phyloP scores from a whole-genome alignment of 768 basidiomycete species.

The Tubosaeta brunneosetosa region DNA sequence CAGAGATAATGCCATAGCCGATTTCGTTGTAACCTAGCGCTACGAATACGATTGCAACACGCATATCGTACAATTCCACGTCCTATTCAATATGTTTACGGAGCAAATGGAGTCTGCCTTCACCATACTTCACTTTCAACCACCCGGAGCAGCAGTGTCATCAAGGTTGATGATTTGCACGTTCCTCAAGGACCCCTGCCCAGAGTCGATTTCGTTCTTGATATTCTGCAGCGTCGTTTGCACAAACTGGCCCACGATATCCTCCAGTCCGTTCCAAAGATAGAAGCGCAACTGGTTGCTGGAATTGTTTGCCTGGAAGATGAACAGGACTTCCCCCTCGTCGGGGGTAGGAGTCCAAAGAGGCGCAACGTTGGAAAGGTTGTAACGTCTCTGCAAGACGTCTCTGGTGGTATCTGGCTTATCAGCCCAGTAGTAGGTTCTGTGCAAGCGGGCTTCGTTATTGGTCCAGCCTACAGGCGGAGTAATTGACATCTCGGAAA shows the following conservation, averaged over 20 bases:
- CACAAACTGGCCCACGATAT: not conserved
- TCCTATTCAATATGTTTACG: not conserved
- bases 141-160: too few relatives aligned
- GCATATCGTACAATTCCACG: not conserved
- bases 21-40: too few relatives aligned
- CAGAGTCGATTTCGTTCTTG: not conserved
- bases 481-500: not conserved
- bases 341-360: not conserved
- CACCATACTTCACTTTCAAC: too few relatives aligned
- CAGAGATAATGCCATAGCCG: too few relatives aligned
- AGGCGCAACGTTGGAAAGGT: not conserved
- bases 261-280: not conserved
- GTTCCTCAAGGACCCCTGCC: not conserved
- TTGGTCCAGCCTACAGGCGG: conserved; percentile 3
- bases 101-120: too few relatives aligned
- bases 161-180: not conserved
- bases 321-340: not conserved
- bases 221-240: not conserved
- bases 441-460: not conserved
- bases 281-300: not conserved
- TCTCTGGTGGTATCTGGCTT: not conserved
- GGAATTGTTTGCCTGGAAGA: not conserved
- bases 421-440: not conserved
- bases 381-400: not conserved
- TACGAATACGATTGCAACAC: too few relatives aligned